phyloP scores from a whole-genome alignment of 345 rosid genomes.

The Fremontodendron californicum region DNA sequence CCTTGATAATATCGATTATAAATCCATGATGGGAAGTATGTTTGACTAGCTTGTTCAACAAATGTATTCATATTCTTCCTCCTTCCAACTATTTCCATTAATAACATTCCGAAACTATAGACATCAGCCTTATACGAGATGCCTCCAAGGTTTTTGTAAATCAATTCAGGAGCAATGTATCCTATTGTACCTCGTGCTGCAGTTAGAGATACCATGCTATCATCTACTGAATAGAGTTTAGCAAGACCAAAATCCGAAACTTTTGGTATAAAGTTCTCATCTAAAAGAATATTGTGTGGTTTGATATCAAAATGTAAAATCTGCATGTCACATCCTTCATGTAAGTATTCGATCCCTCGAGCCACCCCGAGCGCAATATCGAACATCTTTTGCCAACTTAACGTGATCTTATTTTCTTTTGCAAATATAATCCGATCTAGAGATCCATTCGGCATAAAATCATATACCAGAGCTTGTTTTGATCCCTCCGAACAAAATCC shows the following conservation, averaged over 20 bases:
- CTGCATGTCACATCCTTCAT: conserved; percentile 11
- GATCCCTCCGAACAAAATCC: conserved; percentile 26
- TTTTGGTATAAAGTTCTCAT: conserved; percentile 3
- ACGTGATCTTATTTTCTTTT: neutral
- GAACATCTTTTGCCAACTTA: conserved; percentile 14
- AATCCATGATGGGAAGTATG: conserved; percentile 8
- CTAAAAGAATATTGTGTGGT: neutral
- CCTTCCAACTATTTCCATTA: conserved; percentile 13
- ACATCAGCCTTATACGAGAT: conserved; percentile 14
- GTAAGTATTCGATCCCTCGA: conserved; percentile 19
- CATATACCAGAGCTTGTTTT: conserved; percentile 25
- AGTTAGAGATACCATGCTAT: conserved; percentile 2
- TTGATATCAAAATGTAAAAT: conserved; percentile 23
- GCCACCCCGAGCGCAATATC: conserved; percentile 21
- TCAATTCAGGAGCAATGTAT: conserved; percentile 15
- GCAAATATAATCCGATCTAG: conserved; percentile 23
- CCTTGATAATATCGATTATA: neutral
- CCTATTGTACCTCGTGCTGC: conserved; percentile 14
- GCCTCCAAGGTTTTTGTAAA: neutral
- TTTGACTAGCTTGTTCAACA: conserved; percentile 1
- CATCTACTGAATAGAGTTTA: neutral
- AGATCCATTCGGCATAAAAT: conserved; percentile 27
- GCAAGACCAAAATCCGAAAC: neutral
- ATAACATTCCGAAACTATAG: neutral
- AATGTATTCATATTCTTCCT: conserved; percentile 7